These are phyloP conservation scores for Acanthamoeba castellanii DNA, from an alignment of 208 protist genomes.

Conservation along the genomic window DNA sequence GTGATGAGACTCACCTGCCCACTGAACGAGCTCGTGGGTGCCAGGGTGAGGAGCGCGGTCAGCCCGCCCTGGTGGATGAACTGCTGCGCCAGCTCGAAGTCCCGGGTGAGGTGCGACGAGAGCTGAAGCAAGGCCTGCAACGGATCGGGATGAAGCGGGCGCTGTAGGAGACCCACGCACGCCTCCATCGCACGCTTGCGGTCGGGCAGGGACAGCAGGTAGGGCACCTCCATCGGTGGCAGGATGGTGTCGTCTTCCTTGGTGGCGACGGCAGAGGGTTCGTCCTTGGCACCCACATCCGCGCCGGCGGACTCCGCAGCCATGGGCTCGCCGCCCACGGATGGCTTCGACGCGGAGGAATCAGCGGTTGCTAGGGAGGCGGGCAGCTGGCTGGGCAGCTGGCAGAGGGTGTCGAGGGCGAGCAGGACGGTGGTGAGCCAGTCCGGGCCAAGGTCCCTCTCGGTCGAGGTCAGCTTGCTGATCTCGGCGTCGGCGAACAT, in stretches of 20 bases:
- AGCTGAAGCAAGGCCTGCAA: slow-evolving; percentile 61
- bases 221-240: slow-evolving; percentile 33
- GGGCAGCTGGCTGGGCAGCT: slow-evolving; percentile 26
- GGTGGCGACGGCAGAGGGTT: background rate
- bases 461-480: background rate
- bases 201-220: background rate
- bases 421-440: slow-evolving; percentile 58
- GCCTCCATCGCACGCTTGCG: background rate
- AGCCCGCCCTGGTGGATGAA: slow-evolving; percentile 60
- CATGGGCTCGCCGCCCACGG: background rate
- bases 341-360: background rate
- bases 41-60: background rate
- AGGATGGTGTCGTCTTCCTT: background rate
- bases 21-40: background rate
- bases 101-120: slow-evolving; percentile 32
- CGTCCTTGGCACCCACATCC: slow-evolving; percentile 1
- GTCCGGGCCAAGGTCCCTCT: background rate
- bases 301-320: background rate
- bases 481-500: background rate
- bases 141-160: slow-evolving; percentile 19
- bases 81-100: slow-evolving; percentile 57
- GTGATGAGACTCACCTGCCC: slow-evolving; percentile 21
- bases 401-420: slow-evolving; percentile 66
- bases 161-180: slow-evolving; percentile 45
- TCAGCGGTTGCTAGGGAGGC: background rate